Evolutionary conservation across 495 filamentous ascomycete species (phyloP).

Genomic region (Geopyxis carbonaria): DNA sequence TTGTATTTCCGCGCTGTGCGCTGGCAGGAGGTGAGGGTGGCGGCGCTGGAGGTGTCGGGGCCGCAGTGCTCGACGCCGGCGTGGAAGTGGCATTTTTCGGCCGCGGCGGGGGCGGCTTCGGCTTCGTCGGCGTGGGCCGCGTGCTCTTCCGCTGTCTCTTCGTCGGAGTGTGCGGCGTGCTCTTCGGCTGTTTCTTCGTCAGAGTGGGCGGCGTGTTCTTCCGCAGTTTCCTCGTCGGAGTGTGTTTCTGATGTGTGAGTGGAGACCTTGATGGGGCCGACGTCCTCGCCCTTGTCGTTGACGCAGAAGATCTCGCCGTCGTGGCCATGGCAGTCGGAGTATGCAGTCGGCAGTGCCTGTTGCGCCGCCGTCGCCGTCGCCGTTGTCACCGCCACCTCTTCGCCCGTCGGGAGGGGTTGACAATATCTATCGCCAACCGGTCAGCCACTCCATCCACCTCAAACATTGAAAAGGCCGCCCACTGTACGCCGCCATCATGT

Average conservation of each 20-base stretch:
- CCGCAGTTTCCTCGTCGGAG: constrained; percentile 4
- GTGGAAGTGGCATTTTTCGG: constrained; percentile 43
- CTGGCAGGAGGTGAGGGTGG: constrained; percentile 26
- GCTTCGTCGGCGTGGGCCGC: constrained; percentile 6
- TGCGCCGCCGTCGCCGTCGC: constrained; percentile 17
- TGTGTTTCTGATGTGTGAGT: not conserved
- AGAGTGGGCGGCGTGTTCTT: not conserved
- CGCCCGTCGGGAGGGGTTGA: constrained; percentile 15
- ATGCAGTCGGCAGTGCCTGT: constrained; percentile 30
- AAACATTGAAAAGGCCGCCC: not conserved
- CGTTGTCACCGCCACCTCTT: constrained; percentile 22
- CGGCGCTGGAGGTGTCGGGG: constrained; percentile 14
- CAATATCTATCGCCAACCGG: constrained; percentile 18
- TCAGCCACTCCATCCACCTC: not conserved
- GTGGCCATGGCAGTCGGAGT: constrained; percentile 38
- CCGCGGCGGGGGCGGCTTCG: constrained; percentile 1
- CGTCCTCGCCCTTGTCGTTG: constrained; percentile 33
- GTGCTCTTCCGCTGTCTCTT: constrained; percentile 4
- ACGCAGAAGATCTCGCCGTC: constrained; percentile 33
- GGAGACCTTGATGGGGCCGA: constrained; percentile 22
- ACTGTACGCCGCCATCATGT: constrained; percentile 18
- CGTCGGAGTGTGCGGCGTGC: constrained; percentile 6
- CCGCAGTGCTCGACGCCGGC: constrained; percentile 47
- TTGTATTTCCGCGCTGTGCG: constrained; percentile 39
- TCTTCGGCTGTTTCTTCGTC: constrained; percentile 3